Base-by-base conservation (phyloP, 768 basidiomycete genomes). In the Chiua virens region DNA sequence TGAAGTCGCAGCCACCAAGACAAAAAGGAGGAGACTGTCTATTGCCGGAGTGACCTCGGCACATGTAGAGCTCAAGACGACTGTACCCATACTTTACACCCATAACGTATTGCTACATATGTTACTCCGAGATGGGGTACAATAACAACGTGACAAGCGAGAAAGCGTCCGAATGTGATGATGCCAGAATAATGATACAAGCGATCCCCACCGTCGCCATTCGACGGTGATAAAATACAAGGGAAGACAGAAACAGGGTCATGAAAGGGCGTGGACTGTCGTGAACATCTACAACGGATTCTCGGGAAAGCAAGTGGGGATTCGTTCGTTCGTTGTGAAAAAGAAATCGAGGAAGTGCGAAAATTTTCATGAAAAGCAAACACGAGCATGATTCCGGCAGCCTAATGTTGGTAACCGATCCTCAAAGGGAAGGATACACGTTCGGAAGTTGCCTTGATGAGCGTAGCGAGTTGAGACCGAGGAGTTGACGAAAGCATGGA, bases 61-160 rank as follows among this genome's bases (percentile, higher is more conserved):
- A 51, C 40, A 52, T 43, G 32, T 22, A 40, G 11, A 50, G 25
- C 52, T 50, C 57, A 52, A 58, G 47, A 67, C 42, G 30, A 43
- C 48, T 39, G 42, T 53, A 55, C 30, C 21, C 66, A 57, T 71
- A 68, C 41, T 65, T 69, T 71, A 69, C 69, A 71, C 46, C 45
- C 64, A 68, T 70, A 70, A 69, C 54, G 67, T 69, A 69, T 59
- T 47, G 69, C 67, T 69, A 69, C 69, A 69, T 63, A 60, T 53
- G 55, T 53, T 50, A 50, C 52, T 53, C 45, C 34, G 34, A 30
- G 36, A 53, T 50, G 20, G 38, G 57, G 53, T 62, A 66, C 47
- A 59, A 57, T 58, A 65, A 62, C 27, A 59, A 56, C 55, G 51
- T 58, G 61, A 49, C 41, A 28, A 49, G 47, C 18, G 49, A 54